Evolutionary conservation across 805 yeast species (phyloP), one percentile per base, ranked within the genome.

Genomic region (Wickerhamiella bombiphila): DNA sequence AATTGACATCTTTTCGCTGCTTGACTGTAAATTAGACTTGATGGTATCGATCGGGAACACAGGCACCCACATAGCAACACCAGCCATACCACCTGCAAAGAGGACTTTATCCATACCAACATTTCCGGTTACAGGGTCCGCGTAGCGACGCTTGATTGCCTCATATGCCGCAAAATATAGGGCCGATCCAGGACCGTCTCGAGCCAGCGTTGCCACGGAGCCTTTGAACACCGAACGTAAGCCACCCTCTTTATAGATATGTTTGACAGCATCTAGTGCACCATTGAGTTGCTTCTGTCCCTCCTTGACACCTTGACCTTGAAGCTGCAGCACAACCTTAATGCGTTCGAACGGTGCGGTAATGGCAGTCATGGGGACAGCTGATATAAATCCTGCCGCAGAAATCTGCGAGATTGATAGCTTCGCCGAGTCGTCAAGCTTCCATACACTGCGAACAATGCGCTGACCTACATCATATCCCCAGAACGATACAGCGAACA

Each of bases 331-430:
- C 54, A 88, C 80, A 36, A 91, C 95, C 67, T 88, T 88, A 54
- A 86, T 79, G 49, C 98, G 71, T 61, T 88, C 98, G 49, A 91
- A 85, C 2, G 98, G 98, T 0, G 96, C 96, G n/a, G 96, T 94
- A 15, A 88, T 81, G 37, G 80, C 70, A 1, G 97, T 91, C 6
- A 94, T 88, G 22, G 98, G 98, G 36, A 88, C 68, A 9, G 97
- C 97, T 41, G 93, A 77, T 45, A 88, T 63, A 65, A 86, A 86
- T 8, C 98, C 98, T 8, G 98, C 98, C 2, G 86, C 69, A 9
- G 93, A 76, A 42, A 80, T 76, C 52, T 86, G 82, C 1, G 62
- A 68, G 43, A 78, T 72, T 8, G 80, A 57, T 46, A 88, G 68
- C 17, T 59, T 55, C 1, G 59, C 55, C 14, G 58, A 49, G 22